Base-by-base conservation (phyloP, 768 basidiomycete genomes). In the Lactarius hatsudake region DNA sequence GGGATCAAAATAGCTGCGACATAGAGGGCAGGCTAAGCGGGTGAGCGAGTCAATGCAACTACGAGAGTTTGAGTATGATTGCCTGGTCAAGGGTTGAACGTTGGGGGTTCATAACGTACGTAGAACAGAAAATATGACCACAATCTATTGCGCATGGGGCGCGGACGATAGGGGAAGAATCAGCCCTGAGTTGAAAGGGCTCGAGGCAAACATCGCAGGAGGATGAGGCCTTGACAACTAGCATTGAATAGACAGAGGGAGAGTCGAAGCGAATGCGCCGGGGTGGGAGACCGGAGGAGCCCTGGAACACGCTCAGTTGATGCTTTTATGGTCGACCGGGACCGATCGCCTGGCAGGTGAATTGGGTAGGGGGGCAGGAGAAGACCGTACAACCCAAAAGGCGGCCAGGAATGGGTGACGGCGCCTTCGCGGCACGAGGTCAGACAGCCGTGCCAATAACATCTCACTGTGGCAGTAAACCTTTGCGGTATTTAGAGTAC, bases 151-250 rank as follows among this genome's bases (percentile, higher is more conserved):
- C 65, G 60, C 71, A 74, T 12, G 72, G 72, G 45, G 59, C 66
- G 56, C 65, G 65, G 48, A 51, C 32, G 20, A 32, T 8, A 48
- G 61, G 36, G 20, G 68, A 62, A 12, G 69, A 20, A 6, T 66
- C 68, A 30, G 62, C 63, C 61, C 69, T 69, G 43, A 71, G 68
- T 26, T 66, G 48, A 61, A 71, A 75, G 23, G 65, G 60, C 67
- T 75, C 74, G 56, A 73, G 66, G 63, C 74, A 75, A 53, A 75
- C 71, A 60, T 75, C 73, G 66, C 74, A 75, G 36, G 74, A 67
- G 5, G 74, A 75, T 40, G 72, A 69, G 40, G 73, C 56, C 36
- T 73, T 70, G 45, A 72, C 61, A 56, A 74, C 56, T 23, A 75
- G 62, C 76, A 75, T 73, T 30, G 64, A 20, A 28, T 55, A 48